phyloP scores from a whole-genome alignment of 2,329 filamentous ascomycete genomes.

The Fusarium chaquense region DNA sequence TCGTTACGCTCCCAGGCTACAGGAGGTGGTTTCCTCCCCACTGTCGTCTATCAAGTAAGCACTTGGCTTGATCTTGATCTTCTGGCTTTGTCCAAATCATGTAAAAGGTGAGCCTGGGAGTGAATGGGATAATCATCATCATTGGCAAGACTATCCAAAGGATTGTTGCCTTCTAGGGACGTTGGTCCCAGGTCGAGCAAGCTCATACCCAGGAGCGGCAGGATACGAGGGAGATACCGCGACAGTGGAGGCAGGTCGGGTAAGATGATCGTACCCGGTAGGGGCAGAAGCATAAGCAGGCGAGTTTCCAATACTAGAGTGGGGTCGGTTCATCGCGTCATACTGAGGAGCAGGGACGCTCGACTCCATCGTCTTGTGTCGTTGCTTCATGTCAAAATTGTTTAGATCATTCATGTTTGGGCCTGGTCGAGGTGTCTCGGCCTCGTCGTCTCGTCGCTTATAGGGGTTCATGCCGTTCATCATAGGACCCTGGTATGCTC shows the following conservation, averaged over 20 bases:
- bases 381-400: slow-evolving; percentile 79
- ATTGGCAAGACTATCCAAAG: slow-evolving; percentile 2
- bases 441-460: slow-evolving; percentile 70
- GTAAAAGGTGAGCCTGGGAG: neutral
- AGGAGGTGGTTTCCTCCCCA: slow-evolving; percentile 9
- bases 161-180: slow-evolving; percentile 56
- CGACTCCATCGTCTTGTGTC: slow-evolving; percentile 80
- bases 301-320: slow-evolving; percentile 59
- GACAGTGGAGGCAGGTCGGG: slow-evolving; percentile 29
- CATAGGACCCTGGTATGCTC: slow-evolving; percentile 48
- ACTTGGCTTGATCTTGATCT: slow-evolving; percentile 10
- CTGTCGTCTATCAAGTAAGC: slow-evolving; percentile 8
- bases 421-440: slow-evolving; percentile 69
- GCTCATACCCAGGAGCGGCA: slow-evolving; percentile 63
- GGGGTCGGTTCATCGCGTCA: slow-evolving; percentile 63
- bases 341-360: slow-evolving; percentile 64
- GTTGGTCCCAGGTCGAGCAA: slow-evolving; percentile 60
- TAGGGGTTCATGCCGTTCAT: slow-evolving; percentile 70
- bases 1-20: slow-evolving; percentile 17
- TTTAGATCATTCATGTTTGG: slow-evolving; percentile 58
- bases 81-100: neutral
- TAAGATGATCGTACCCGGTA: slow-evolving; percentile 19
- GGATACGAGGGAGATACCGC: slow-evolving; percentile 30
- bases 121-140: neutral
- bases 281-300: slow-evolving; percentile 29